phyloP scores from a whole-genome alignment of 148 eudicot genomes.

The Simmondsia chinensis region DNA sequence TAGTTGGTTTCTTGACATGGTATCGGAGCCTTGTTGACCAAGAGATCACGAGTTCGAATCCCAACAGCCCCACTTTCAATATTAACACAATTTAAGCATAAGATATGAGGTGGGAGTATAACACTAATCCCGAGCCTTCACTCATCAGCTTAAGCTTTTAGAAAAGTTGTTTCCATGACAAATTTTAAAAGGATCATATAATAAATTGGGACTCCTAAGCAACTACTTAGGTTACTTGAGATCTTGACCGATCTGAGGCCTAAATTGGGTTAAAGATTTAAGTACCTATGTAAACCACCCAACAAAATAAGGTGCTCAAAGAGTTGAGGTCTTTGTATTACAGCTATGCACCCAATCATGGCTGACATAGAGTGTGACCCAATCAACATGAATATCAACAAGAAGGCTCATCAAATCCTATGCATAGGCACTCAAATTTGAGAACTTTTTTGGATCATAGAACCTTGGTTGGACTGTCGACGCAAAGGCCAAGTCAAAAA shows the following conservation, averaged over 20 bases:
- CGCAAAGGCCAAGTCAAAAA: conserved; percentile 24
- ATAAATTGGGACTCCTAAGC: too few species aligned
- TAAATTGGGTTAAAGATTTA: not conserved
- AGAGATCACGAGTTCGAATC: too few species aligned
- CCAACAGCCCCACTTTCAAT: too few species aligned
- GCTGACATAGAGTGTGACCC: conserved; percentile 29
- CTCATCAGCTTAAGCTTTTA: too few species aligned
- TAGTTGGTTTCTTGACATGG: too few species aligned
- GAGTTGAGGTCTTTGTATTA: conserved; percentile 14
- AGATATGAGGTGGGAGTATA: too few species aligned
- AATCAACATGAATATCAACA: conserved; percentile 18
- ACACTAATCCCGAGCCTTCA: too few species aligned
- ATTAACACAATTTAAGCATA: too few species aligned
- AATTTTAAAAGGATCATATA: too few species aligned
- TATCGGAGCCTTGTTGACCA: too few species aligned
- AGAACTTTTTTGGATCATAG: conserved; percentile 24
- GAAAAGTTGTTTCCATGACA: too few species aligned
- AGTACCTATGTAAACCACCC: conserved; percentile 21
- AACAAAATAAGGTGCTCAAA: conserved; percentile 20
- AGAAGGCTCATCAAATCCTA: conserved; percentile 24
- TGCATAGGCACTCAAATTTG: conserved; percentile 17
- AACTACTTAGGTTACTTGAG: not conserved
- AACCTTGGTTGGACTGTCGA: conserved; percentile 17
- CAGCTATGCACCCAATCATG: conserved; percentile 36
- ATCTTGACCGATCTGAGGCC: too few species aligned